phyloP scores from a whole-genome alignment of 1,284 basidiomycete species.

The Lignosus rhinocerotis region DNA sequence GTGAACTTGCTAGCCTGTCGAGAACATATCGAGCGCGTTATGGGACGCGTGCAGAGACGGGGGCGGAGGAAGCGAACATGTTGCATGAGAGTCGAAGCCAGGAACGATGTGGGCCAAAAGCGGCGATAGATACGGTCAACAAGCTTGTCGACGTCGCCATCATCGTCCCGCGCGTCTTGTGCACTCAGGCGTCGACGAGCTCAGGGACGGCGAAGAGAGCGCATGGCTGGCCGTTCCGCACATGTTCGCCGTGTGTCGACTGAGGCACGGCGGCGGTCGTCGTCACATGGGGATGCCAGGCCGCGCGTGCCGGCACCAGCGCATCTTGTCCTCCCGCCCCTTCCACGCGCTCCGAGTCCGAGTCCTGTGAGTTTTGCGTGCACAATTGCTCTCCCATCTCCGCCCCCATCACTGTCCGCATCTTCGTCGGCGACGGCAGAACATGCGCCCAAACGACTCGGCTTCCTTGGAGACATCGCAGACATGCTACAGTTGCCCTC shows the following conservation, averaged over 20 bases:
- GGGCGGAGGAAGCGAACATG: slow-evolving; percentile 5
- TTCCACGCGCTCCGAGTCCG: neutral
- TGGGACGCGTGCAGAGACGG: neutral
- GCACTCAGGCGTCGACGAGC: neutral
- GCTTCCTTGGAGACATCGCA: slow-evolving; percentile 36
- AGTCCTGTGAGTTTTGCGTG: neutral
- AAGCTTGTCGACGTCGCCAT: neutral
- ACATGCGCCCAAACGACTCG: slow-evolving; percentile 26
- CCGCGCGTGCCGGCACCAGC: slow-evolving; percentile 8
- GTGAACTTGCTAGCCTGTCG: slow-evolving; percentile 41
- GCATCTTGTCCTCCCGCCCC: slow-evolving; percentile 3
- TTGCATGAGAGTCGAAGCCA: slow-evolving; percentile 10
- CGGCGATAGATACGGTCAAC: neutral
- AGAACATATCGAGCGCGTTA: neutral
- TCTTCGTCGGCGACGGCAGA: neutral
- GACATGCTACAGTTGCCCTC: slow-evolving; percentile 33
- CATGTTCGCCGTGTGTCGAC: slow-evolving; percentile 19
- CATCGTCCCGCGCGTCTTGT: neutral
- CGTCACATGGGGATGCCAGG: slow-evolving; percentile 30
- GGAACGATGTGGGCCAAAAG: neutral
- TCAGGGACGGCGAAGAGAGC: neutral
- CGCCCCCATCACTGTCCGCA: neutral
- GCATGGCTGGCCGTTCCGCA: slow-evolving; percentile 24
- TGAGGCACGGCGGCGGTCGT: slow-evolving; percentile 26
- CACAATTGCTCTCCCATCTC: no score